A percentile compares a stretch with the other conserved stretches of the same genome.
Evolutionary conservation across 1,139 yeast genomes (phyloP).

Genomic region (Tardiomyces blankii): DNA sequence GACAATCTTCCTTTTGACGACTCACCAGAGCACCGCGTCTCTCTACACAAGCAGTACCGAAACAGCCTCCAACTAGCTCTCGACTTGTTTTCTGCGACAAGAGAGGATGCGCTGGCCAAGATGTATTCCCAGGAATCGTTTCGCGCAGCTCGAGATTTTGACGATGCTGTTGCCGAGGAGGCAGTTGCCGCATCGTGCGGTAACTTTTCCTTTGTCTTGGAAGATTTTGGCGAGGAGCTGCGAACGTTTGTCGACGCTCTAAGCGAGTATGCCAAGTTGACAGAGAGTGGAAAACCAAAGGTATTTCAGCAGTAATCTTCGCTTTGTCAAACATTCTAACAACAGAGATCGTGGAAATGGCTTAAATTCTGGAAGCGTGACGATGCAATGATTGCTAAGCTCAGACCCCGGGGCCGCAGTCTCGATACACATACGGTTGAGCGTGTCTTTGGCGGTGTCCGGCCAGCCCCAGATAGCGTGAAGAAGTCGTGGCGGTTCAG

Average conservation of each 20-base stretch:
- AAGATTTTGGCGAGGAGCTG: constrained; percentile 52
- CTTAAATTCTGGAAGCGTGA: constrained; percentile 1
- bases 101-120: constrained; percentile 43
- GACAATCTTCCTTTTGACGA: constrained; percentile 48
- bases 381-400: not conserved
- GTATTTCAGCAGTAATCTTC: too few species aligned
- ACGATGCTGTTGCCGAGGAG: constrained; percentile 55
- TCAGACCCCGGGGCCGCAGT: not conserved
- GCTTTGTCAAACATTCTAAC: constrained; percentile 36
- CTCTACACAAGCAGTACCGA: constrained; percentile 34
- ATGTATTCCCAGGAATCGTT: constrained; percentile 43
- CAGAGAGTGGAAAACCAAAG: constrained; percentile 14
- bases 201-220: constrained; percentile 56
- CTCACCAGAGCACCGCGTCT: constrained; percentile 24
- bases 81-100: constrained; percentile 44
- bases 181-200: constrained; percentile 83
- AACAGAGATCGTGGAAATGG: constrained; percentile 31
- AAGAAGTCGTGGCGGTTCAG: constrained; percentile 7
- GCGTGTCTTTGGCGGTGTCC: not conserved
- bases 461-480: not conserved
- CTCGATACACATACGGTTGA: not conserved
- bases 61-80: constrained; percentile 43
- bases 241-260: constrained; percentile 37
- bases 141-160: constrained; percentile 20
- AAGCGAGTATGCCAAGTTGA: constrained; percentile 30